phyloP scores from a whole-genome alignment of 2,329 filamentous ascomycete genomes.

The Aspergillus proliferans region DNA sequence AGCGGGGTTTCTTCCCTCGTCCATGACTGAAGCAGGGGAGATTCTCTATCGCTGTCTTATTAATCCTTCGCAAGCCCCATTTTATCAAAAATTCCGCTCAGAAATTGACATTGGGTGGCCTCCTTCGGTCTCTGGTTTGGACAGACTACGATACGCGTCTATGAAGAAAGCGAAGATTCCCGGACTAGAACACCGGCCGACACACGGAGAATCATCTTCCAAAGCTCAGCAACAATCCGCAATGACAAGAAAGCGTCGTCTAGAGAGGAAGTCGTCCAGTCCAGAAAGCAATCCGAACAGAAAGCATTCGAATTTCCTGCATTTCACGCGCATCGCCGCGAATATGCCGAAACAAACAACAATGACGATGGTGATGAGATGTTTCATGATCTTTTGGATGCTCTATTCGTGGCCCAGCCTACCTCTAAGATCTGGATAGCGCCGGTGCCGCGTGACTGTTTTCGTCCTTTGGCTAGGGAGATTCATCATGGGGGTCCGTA shows the following conservation, averaged over 20 bases:
- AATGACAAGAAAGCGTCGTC: background rate
- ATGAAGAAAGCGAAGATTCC: background rate
- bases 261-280: background rate
- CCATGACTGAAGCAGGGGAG: background rate
- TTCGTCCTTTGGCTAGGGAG: background rate
- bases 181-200: background rate
- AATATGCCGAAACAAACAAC: background rate
- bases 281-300: background rate
- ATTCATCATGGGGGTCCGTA: background rate
- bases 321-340: background rate
- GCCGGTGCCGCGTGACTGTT: background rate
- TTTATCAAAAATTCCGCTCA: background rate
- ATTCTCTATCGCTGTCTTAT: background rate
- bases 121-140: background rate
- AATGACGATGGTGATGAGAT: background rate
- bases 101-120: background rate
- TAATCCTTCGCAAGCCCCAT: background rate
- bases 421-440: background rate
- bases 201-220: background rate
- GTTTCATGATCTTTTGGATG: background rate
- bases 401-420: background rate
- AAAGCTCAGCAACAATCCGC: background rate
- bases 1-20: background rate
- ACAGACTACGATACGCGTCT: background rate
- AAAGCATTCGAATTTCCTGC: background rate